Percentiles rank a stretch among this genome's conserved stretches.
These are phyloP conservation scores for Fusarium neocosmosporiellum DNA, from an alignment of 2,329 filamentous ascomycete genomes.

Conservation along the genomic window DNA sequence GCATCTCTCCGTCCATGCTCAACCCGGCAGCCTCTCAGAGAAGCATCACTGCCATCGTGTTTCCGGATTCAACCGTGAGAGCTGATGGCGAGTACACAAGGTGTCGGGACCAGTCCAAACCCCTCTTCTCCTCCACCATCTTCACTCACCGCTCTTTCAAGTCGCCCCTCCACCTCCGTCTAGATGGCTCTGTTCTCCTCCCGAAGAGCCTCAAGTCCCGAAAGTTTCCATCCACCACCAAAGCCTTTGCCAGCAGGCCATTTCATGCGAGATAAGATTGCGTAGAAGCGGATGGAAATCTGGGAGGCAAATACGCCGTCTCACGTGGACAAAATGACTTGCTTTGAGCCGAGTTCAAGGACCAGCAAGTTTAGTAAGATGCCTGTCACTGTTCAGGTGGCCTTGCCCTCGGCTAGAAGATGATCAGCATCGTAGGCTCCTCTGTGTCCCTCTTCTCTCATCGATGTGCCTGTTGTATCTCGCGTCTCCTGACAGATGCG, in stretches of 20 bases:
- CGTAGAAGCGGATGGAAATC: slow-evolving; percentile 4
- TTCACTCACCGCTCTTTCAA: slow-evolving; percentile 42
- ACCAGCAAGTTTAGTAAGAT: slow-evolving; percentile 4
- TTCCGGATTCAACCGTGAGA: slow-evolving; percentile 13
- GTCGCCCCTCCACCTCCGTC: slow-evolving; percentile 19
- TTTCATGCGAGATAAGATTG: slow-evolving; percentile 4
- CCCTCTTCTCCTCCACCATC: slow-evolving; percentile 41
- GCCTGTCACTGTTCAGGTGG: slow-evolving; percentile 8
- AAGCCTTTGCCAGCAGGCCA: not conserved
- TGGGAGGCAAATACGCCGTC: slow-evolving; percentile 3
- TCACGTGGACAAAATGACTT: slow-evolving; percentile 6
- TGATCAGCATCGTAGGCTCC: slow-evolving; percentile 1
- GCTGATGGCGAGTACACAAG: slow-evolving; percentile 21
- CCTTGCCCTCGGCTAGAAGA: slow-evolving; percentile 4
- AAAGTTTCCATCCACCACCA: slow-evolving; percentile 1
- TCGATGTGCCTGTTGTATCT: slow-evolving; percentile 15
- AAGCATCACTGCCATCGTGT: slow-evolving; percentile 14
- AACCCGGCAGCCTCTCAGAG: slow-evolving; percentile 1
- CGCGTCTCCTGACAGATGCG: slow-evolving; percentile 14
- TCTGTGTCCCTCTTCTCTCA: slow-evolving; percentile 2
- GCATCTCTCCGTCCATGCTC: slow-evolving; percentile 6
- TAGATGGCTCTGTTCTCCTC: slow-evolving; percentile 2
- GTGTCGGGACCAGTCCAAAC: slow-evolving; percentile 26
- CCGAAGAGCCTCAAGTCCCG: slow-evolving; percentile 37
- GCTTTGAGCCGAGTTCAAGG: not conserved